Evolutionary conservation across 1,139 yeast species (phyloP), one percentile per base, ranked within the genome.

Genomic region (Meyerozyma sp.): DNA sequence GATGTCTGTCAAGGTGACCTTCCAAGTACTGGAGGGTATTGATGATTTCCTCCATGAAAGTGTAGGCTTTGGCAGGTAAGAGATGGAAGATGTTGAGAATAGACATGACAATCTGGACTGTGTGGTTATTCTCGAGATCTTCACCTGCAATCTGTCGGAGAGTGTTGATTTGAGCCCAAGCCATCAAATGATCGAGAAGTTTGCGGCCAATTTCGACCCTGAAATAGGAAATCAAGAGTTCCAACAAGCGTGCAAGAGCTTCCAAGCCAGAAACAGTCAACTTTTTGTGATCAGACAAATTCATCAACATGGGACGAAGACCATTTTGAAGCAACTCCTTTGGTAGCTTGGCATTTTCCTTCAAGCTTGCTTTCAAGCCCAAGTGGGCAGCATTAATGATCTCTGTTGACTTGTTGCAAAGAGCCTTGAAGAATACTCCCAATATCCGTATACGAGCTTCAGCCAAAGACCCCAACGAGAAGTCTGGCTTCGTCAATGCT

Each of bases 121-220:
- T 85, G 41, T 84, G 85, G 48, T 88, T 88, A 49, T 83, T 87
- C 37, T 83, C 89, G 47, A 89, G 71, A 44, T 84, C 91, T 54
- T 82, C 86, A 25, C 81, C 78, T 0, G 95, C 82, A 43, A 84
- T 77, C 51, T 79, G 79, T 42, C 87, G 79, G 41, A 94, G 66
- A 1, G 87, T 80, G 40, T 79, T 78, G 7, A 95, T 89, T 52
- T 89, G 94, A 0, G 98, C 96, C 96, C 97, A 91, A 0, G 97
- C 96, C 77, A 84, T 87, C 52, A 93, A 70, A 63, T 94, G 98
- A 56, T 94, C 98, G 27, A 94, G 73, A 44, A 94, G 70, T 57
- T 94, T 94, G 45, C 91, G 78, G 29, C 99, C 99, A 52, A 94
- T 93, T 62, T 94, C 99, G 20, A 93, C 97, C 59, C 95, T 85